Percentiles rank a stretch among this genome's conserved stretches.
Evolutionary conservation across 108 stramenopile species (phyloP).

Genomic region (Pseudonitzschia delicatissima): DNA sequence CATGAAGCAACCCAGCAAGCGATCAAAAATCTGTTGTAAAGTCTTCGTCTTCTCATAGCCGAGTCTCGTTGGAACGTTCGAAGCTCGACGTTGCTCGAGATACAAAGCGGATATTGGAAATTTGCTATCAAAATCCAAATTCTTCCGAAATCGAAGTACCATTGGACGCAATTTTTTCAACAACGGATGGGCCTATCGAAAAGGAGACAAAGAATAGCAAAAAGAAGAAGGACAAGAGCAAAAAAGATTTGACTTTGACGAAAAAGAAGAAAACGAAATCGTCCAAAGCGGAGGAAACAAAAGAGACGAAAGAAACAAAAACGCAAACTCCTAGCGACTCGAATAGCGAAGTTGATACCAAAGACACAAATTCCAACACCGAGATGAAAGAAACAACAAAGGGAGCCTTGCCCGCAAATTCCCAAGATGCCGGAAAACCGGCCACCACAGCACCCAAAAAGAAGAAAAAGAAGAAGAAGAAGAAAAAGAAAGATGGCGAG

Average conservation of each 20-base stretch:
- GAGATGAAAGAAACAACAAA: conserved; percentile 8
- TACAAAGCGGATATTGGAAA: conserved; percentile 34
- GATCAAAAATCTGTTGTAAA: background rate
- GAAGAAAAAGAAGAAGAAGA: conserved; percentile 7
- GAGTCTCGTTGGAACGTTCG: conserved; percentile 18
- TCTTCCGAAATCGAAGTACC: too few relatives aligned
- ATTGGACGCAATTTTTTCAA: too few relatives aligned
- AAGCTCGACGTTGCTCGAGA: conserved; percentile 27
- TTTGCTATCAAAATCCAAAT: conserved; percentile 27
- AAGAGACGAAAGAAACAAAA: too few relatives aligned
- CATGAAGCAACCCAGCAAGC: background rate
- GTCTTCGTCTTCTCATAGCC: background rate
- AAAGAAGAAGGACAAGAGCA: too few relatives aligned
- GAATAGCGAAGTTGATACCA: background rate
- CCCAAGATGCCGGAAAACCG: background rate
- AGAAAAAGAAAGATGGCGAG: conserved; percentile 4
- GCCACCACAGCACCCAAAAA: conserved; percentile 13
- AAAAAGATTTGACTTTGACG: too few relatives aligned
- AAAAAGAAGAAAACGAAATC: too few relatives aligned
- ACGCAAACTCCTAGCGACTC: background rate
- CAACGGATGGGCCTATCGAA: too few relatives aligned
- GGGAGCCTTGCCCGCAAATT: background rate
- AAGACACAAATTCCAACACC: background rate
- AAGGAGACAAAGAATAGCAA: too few relatives aligned
- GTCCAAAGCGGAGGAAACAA: background rate